Percentiles rank a stretch among this genome's conserved stretches.
phyloP scores from a whole-genome alignment of 139 green algal species.

The Chloropicon primus region DNA sequence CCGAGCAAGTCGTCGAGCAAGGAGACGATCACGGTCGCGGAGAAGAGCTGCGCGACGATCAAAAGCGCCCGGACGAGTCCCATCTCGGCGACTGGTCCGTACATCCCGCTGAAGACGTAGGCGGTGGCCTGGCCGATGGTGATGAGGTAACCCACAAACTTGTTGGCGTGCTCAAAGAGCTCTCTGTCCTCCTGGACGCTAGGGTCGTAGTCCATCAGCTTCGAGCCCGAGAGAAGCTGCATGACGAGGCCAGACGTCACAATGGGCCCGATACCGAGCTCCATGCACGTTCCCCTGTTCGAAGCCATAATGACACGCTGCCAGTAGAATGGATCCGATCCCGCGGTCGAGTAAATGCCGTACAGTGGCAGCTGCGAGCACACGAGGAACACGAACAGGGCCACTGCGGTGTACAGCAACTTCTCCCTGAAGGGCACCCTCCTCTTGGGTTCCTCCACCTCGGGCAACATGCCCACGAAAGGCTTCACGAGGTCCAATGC shows the following conservation, averaged over 20 bases:
- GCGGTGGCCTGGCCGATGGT: slow-evolving; percentile 96
- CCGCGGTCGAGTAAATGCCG: slow-evolving; percentile 77
- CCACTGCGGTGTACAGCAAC: slow-evolving; percentile 80
- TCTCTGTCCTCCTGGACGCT: slow-evolving; percentile 88
- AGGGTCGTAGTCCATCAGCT: slow-evolving; percentile 98
- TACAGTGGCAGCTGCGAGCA: slow-evolving; percentile 96
- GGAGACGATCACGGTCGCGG: slow-evolving; percentile 96
- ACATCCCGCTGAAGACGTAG: slow-evolving; percentile 99
- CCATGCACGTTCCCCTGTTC: slow-evolving; percentile 93
- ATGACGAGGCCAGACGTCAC: slow-evolving; percentile 93
- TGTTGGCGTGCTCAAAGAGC: slow-evolving; percentile 87
- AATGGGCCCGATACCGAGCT: slow-evolving; percentile 94
- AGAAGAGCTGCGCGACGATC: slow-evolving; percentile 89
- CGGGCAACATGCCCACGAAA: background rate
- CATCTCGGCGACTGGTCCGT: slow-evolving; percentile 88
- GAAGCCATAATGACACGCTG: slow-evolving; percentile 94
- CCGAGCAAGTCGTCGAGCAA: slow-evolving; percentile 95
- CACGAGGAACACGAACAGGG: slow-evolving; percentile 95
- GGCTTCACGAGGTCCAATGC: background rate
- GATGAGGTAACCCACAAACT: slow-evolving; percentile 96
- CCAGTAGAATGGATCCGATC: slow-evolving; percentile 95
- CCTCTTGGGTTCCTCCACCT: slow-evolving; percentile 21
- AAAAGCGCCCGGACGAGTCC: slow-evolving; percentile 80
- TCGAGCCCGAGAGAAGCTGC: slow-evolving; percentile 91
- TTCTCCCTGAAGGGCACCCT: slow-evolving; percentile 76